Conservation (phyloP, 1,139 yeast species). For the Schizosaccharomyces versatilis region DNA sequence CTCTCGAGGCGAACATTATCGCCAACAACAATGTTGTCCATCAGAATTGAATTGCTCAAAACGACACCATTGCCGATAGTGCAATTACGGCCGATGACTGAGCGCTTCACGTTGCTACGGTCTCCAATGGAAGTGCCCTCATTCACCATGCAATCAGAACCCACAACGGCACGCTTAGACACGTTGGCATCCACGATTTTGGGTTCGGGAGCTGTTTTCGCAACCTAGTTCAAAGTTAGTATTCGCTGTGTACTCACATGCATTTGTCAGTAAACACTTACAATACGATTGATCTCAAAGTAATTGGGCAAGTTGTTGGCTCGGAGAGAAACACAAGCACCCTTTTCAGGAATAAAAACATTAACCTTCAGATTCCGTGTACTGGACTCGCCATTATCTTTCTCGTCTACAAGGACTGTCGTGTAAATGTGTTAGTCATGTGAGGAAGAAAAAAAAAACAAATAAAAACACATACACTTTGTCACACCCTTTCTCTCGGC, state of each 20-base stretch:
- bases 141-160: slow-evolving; percentile 67
- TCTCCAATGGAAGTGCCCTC: slow-evolving; percentile 39
- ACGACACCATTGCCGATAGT: slow-evolving; percentile 67
- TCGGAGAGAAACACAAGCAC: slow-evolving; percentile 7
- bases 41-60: slow-evolving; percentile 62
- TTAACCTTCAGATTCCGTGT: not conserved
- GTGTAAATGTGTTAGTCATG: not conserved
- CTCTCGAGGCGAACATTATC: slow-evolving; percentile 56
- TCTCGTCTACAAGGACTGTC: not conserved
- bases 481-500: slow-evolving; percentile 3
- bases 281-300: slow-evolving; percentile 8
- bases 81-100: slow-evolving; percentile 62
- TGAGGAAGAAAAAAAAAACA: not conserved
- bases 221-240: not conserved
- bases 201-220: slow-evolving; percentile 1
- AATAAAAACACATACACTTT: slow-evolving; percentile 1
- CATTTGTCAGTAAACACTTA: not conserved
- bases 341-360: slow-evolving; percentile 3
- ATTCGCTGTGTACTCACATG: not conserved
- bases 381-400: not conserved
- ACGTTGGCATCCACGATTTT: slow-evolving; percentile 11
- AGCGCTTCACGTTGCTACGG: slow-evolving; percentile 61
- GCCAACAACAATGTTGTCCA: slow-evolving; percentile 48
- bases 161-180: slow-evolving; percentile 50
- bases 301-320: slow-evolving; percentile 8